Conservation (phyloP, 176 grass and related monocot species). For the Lolium perenne region DNA sequence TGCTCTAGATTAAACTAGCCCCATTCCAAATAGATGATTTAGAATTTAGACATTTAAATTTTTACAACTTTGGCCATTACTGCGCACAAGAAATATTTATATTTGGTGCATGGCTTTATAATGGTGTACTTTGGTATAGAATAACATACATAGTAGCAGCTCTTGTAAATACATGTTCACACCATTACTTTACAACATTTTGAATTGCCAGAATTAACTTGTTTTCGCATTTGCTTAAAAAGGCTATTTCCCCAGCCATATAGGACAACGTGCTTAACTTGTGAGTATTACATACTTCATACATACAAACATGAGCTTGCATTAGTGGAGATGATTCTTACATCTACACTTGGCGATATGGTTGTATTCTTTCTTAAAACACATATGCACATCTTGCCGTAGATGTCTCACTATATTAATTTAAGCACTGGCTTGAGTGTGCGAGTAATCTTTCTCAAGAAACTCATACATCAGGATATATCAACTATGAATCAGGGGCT, state of each 20-base stretch:
- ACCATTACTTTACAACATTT: background rate
- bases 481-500: too few relatives aligned
- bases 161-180: background rate
- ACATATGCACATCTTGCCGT: background rate
- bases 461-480: background rate
- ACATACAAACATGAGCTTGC: background rate
- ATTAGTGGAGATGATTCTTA: background rate
- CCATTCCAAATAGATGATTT: background rate
- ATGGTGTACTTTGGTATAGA: background rate
- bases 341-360: background rate
- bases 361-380: background rate
- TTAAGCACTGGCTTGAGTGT: background rate
- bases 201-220: background rate
- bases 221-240: background rate
- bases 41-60: background rate
- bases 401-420: background rate
- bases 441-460: background rate
- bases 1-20: background rate
- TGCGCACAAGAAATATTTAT: background rate
- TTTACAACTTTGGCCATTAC: background rate
- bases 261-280: background rate
- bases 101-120: background rate
- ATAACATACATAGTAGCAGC: background rate
- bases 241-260: background rate
- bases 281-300: background rate